Base-by-base conservation (phyloP, 495 filamentous ascomycete species). In the Lepidopterella palustris region DNA sequence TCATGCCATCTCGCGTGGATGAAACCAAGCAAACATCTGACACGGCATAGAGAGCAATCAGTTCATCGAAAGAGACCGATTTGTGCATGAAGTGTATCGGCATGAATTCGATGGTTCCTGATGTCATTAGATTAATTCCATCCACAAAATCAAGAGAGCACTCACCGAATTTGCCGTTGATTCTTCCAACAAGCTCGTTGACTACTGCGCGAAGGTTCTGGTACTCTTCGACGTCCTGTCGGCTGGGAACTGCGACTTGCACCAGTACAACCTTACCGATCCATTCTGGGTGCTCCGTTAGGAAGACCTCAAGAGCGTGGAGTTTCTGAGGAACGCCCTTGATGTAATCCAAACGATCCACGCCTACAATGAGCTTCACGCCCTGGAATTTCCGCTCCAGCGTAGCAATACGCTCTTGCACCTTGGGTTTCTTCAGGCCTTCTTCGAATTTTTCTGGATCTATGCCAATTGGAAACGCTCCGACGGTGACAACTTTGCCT, bases 241-340 rank as follows among this genome's bases (percentile, higher is more conserved):
- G 82, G 63, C 87, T 91, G 2, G 92, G 92, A 1, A 97, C 88
- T 0, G 92, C 92, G 6, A 97, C 89, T 72, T 96, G 92, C 18
- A 97, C 90, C 5, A 97, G 79, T 15, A 95, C 87, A 9, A 96
- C 87, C 70, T 92, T 95, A 47, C 89, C 89, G 51, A 91, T 85
- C 82, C 90, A 87, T 70, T 96, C 91, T 2, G 92, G 92, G 57
- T 97, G 87, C 58, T 95, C 88, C 13, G 88, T 89, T 31, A 97
- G 78, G 73, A 97, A 96, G 13, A 88, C 82, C 68, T 96, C 90
- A 20, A 95, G 85, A 0, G 90, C 90, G 64, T 95, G 89, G 18
- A 97, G 77, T 70, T 97, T 97, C 72, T 95, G 90, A 0, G 89
- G 87, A n/a, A 97, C 84, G 28, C 92, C 92, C 68, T 97, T 97